A percentile compares a stretch with the other conserved stretches of the same genome.
Conservation (phyloP, 768 basidiomycete genomes). For the Clitopilus hobsonii region DNA sequence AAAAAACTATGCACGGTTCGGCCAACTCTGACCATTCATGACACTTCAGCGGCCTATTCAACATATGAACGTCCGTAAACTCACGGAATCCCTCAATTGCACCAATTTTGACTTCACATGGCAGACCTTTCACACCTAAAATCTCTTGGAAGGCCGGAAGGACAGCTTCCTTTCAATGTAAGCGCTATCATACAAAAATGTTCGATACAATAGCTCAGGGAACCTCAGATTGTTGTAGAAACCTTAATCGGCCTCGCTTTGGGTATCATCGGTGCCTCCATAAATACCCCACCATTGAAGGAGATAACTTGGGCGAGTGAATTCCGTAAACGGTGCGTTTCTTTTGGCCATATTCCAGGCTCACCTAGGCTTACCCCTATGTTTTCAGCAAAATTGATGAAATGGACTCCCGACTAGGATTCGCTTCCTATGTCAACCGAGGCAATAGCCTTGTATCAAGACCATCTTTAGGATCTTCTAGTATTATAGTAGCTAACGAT, state of each 20-base stretch:
- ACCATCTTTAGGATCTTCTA: neutral
- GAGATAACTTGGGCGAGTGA: conserved; percentile 89
- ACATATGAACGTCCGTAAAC: conserved; percentile 67
- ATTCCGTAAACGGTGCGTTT: conserved; percentile 71
- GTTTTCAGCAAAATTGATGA: conserved; percentile 64
- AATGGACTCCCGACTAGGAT: conserved; percentile 64
- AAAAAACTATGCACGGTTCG: neutral
- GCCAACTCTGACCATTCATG: neutral
- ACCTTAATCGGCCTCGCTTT: conserved; percentile 57
- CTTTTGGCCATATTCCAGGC: neutral
- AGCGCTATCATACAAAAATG: conserved; percentile 9
- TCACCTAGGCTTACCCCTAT: conserved; percentile 4
- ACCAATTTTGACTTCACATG: conserved; percentile 1
- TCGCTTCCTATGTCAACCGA: conserved; percentile 60
- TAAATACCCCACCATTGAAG: conserved; percentile 63
- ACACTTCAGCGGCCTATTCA: conserved; percentile 63
- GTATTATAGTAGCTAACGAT: neutral
- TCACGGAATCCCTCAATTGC: conserved; percentile 1
- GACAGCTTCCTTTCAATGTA: conserved; percentile 61
- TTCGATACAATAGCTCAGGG: neutral
- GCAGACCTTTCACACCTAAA: conserved; percentile 77
- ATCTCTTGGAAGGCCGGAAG: conserved; percentile 68
- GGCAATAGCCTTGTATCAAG: conserved; percentile 40
- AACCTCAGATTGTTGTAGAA: conserved; percentile 60
- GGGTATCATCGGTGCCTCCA: conserved; percentile 69